These are phyloP conservation scores for Sphenostylis stenocarpa DNA, from an alignment of 306 rosid genomes.

Conservation along the genomic window DNA sequence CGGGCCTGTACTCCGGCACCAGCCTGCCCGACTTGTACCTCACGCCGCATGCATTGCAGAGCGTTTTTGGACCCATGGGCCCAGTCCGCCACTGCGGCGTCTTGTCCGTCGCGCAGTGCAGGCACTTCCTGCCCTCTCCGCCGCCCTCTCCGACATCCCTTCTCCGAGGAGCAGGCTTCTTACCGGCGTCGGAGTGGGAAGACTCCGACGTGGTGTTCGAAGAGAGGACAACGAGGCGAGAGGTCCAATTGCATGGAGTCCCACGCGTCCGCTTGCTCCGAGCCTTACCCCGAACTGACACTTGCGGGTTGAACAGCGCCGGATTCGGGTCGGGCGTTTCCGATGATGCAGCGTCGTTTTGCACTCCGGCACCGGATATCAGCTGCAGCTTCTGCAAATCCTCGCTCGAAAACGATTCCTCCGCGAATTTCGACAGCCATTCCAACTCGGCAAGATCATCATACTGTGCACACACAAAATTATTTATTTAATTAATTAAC, in stretches of 20 bases:
- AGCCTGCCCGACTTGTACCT: slow-evolving; percentile 82
- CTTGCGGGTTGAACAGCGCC: slow-evolving; percentile 42
- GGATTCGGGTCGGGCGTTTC: slow-evolving; percentile 32
- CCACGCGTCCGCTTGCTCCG: slow-evolving; percentile 87
- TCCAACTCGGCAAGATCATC: slow-evolving; percentile 90
- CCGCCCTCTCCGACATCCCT: slow-evolving; percentile 50
- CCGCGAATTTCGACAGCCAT: slow-evolving; percentile 84
- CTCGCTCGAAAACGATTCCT: slow-evolving; percentile 85
- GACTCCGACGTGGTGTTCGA: slow-evolving; percentile 29
- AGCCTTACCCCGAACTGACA: slow-evolving; percentile 79
- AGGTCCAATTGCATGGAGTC: slow-evolving; percentile 81
- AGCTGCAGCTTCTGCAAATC: slow-evolving; percentile 77
- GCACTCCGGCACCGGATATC: slow-evolving; percentile 63
- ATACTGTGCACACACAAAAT: background rate
- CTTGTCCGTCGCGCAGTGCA: slow-evolving; percentile 89
- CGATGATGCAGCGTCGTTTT: slow-evolving; percentile 40
- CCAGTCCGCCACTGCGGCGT: slow-evolving; percentile 97
- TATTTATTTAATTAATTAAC: background rate
- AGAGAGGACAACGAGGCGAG: slow-evolving; percentile 65
- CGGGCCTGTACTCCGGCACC: slow-evolving; percentile 92
- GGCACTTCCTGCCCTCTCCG: slow-evolving; percentile 66
- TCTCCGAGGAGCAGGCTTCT: slow-evolving; percentile 47
- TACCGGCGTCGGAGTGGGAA: slow-evolving; percentile 28
- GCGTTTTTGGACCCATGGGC: slow-evolving; percentile 82
- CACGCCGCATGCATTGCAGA: slow-evolving; percentile 88